Evolutionary conservation across 495 filamentous ascomycete species (phyloP), one percentile per base, ranked within the genome.

Genomic region (Aspergillus kassunensis): DNA sequence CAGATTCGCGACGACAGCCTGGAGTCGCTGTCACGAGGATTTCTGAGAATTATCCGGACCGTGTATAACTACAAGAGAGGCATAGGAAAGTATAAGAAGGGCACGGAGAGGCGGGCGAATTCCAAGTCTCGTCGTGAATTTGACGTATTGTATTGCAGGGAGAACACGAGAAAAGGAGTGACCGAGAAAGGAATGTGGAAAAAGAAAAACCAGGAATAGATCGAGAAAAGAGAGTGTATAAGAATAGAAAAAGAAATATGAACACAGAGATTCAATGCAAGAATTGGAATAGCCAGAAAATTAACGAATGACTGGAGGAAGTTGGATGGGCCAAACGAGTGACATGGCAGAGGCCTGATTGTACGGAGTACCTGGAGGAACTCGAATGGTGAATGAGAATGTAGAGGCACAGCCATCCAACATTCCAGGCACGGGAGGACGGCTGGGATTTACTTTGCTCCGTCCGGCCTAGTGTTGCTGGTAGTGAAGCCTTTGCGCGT

Each of bases 1-100:
- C 54, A 58, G 61, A 68, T 59, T 56, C 51, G 66, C 68, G 67
- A 77, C 72, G 74, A 78, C 71, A 58, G 69, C 62, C 51, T 34
- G 45, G 48, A 49, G 40, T 37, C 34, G 36, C 24, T 52, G 33
- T 44, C 59, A 20, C 41, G 46, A 53, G 61, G 29, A 51, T 54
- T 55, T 44, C 39, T n/a, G 23, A 44, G 23, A 19, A 37, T 18
- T 31, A 45, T 21, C 34, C 43, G 18, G 16, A 46, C 43, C 42
- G 12, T 29, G 8, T 15, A 46, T 21, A 19, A 6, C 8, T 30
- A 40, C 41, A 34, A 52, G 29, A 24, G 23, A 25, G 42, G 44
- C 41, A 46, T 53, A 49, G 42, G 21, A 51, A n/a, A 30, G 35
- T 16, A 39, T 35, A 6, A 27, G 11, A 45, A 54, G 41, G 41